phyloP scores from a whole-genome alignment of 108 stramenopile species.

The Fragilariopsis cylindrus region DNA sequence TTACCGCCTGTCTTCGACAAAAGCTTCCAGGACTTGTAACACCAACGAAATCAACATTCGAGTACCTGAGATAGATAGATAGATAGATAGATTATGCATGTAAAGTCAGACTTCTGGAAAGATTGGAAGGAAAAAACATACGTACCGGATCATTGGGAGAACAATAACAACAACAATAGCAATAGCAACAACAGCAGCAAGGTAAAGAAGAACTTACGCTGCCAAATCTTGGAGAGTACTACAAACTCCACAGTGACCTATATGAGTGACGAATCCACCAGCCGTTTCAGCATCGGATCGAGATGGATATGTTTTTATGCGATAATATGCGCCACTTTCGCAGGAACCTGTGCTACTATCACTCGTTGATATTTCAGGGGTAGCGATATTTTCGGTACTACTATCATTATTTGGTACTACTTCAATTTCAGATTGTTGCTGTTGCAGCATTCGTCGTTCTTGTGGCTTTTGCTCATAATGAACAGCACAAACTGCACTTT shows the following conservation, averaged over 20 bases:
- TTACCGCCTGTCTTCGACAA: conserved; percentile 20
- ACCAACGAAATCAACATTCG: background rate
- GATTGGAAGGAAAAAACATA: too few relatives aligned
- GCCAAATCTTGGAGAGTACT: conserved; percentile 43
- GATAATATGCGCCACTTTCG: conserved; percentile 8
- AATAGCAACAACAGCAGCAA: too few relatives aligned
- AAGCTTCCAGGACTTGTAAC: conserved; percentile 25
- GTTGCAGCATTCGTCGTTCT: background rate
- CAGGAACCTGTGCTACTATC: background rate
- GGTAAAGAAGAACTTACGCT: conserved; percentile 22
- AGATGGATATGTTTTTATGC: conserved; percentile 24
- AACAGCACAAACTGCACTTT: conserved; percentile 35
- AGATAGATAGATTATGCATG: too few relatives aligned
- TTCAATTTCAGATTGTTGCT: background rate
- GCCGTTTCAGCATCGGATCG: conserved; percentile 15
- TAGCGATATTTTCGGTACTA: background rate
- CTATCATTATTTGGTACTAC: background rate
- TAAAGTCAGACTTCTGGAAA: too few relatives aligned
- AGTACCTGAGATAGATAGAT: background rate
- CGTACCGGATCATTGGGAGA: too few relatives aligned
- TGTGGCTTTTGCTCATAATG: conserved; percentile 11
- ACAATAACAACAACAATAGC: too few relatives aligned
- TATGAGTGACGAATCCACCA: conserved; percentile 40
- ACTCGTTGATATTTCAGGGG: background rate
- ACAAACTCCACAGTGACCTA: conserved; percentile 40